Percentiles rank a stretch among this genome's conserved stretches.
phyloP scores from a whole-genome alignment of 306 rosid genomes.

The Castanea crenata region DNA sequence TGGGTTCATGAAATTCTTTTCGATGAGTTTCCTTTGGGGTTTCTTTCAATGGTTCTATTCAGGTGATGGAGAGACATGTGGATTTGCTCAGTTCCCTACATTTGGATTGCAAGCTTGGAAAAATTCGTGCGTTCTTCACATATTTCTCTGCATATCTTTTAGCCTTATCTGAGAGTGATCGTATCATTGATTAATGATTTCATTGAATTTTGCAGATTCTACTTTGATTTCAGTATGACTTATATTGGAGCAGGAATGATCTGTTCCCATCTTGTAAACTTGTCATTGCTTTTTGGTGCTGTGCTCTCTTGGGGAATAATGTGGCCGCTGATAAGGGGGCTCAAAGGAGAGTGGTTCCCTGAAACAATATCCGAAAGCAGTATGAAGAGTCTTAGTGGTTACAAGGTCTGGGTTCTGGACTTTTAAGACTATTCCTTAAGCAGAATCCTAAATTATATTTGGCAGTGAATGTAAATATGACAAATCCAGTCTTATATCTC shows the following conservation, averaged over 20 bases:
- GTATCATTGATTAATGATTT: slow-evolving; percentile 19
- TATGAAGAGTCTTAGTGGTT: slow-evolving; percentile 92
- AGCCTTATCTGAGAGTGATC: slow-evolving; percentile 11
- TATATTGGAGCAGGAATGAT: slow-evolving; percentile 99
- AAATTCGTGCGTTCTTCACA: slow-evolving; percentile 54
- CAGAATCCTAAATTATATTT: background rate
- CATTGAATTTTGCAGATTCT: slow-evolving; percentile 65
- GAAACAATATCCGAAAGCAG: slow-evolving; percentile 69
- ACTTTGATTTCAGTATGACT: slow-evolving; percentile 95
- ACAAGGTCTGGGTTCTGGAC: slow-evolving; percentile 57
- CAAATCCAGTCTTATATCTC: slow-evolving; percentile 14
- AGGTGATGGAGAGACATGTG: slow-evolving; percentile 82
- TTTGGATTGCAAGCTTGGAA: slow-evolving; percentile 88
- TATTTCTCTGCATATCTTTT: slow-evolving; percentile 2
- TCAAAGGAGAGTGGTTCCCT: slow-evolving; percentile 96
- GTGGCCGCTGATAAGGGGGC: slow-evolving; percentile 88
- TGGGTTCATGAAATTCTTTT: slow-evolving; percentile 73
- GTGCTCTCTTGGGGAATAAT: slow-evolving; percentile 94
- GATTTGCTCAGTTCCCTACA: slow-evolving; percentile 88
- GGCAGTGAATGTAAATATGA: background rate
- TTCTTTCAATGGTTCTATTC: slow-evolving; percentile 92
- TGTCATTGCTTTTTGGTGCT: slow-evolving; percentile 90
- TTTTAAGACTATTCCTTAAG: background rate
- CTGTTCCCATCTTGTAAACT: slow-evolving; percentile 90
- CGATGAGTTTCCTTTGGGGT: slow-evolving; percentile 84